These are phyloP conservation scores for Mycena albidolilacea DNA, from an alignment of 768 basidiomycete genomes.

Conservation along the genomic window DNA sequence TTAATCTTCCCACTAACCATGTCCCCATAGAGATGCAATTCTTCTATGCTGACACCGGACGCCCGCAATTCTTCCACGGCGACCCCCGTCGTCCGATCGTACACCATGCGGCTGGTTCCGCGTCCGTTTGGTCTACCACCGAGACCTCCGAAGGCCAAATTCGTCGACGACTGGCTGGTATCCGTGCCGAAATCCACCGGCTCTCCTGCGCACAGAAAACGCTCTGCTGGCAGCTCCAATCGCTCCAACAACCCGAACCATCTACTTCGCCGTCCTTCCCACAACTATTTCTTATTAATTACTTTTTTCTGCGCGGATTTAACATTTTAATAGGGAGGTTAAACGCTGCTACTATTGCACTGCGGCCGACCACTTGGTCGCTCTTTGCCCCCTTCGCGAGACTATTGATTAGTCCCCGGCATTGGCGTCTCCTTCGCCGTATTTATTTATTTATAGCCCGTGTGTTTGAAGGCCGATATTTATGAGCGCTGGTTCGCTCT, in stretches of 20 bases:
- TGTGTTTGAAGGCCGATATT: not conserved
- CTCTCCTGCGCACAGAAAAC: slow-evolving; percentile 7
- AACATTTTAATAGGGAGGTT: not conserved
- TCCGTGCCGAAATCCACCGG: slow-evolving; percentile 18
- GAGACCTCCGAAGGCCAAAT: not conserved
- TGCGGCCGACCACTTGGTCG: not conserved
- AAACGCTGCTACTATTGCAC: slow-evolving; percentile 8
- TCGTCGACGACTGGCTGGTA: not conserved
- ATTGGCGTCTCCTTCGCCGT: not conserved
- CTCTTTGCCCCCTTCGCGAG: slow-evolving; percentile 8
- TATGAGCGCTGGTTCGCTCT: not conserved
- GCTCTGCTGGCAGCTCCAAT: not conserved
- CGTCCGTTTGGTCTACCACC: not conserved
- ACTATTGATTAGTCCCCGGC: slow-evolving; percentile 7
- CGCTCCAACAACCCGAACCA: no score
- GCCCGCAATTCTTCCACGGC: not conserved
- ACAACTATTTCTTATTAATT: no score
- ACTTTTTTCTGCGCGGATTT: not conserved
- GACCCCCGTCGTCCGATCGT: not conserved
- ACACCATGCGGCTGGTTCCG: slow-evolving; percentile 4
- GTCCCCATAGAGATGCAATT: not conserved
- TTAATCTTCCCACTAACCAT: not conserved
- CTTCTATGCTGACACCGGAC: not conserved
- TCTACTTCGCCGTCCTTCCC: no score
- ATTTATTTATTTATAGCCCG: not conserved